Evolutionary conservation across 768 basidiomycete genomes (phyloP).

Genomic region (Lactarius akahatsu): DNA sequence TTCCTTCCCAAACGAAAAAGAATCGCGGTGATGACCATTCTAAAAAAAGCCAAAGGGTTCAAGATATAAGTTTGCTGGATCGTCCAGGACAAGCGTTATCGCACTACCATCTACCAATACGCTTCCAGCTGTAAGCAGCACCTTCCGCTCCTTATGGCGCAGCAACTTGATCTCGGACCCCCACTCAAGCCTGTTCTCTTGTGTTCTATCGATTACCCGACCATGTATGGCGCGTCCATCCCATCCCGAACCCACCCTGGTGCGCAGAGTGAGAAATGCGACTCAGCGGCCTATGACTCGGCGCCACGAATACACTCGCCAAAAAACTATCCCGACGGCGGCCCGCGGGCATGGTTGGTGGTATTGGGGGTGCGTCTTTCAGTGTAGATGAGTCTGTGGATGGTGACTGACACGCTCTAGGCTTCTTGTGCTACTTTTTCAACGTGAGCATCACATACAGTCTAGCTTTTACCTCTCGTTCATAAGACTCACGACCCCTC

Average conservation of each 20-base stretch:
- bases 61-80: background rate
- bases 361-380: constrained; percentile 40
- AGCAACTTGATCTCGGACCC: background rate
- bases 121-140: background rate
- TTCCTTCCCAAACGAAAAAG: background rate
- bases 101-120: background rate
- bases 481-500: background rate
- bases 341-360: constrained; percentile 45
- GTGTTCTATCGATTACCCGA: background rate
- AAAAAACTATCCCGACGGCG: constrained; percentile 44
- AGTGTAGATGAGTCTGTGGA: background rate
- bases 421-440: constrained; percentile 42
- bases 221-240: background rate
- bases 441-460: constrained; percentile 36
- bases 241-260: background rate
- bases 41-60: background rate
- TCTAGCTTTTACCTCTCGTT: constrained; percentile 6
- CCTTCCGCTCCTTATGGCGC: background rate
- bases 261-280: background rate
- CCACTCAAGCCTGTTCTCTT: background rate
- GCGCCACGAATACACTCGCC: background rate
- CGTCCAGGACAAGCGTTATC: background rate
- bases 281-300: background rate
- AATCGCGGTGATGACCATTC: background rate
- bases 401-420: constrained; percentile 11